Evolutionary conservation across 495 filamentous ascomycete species (phyloP).

Genomic region (Penicillium diatomitis): DNA sequence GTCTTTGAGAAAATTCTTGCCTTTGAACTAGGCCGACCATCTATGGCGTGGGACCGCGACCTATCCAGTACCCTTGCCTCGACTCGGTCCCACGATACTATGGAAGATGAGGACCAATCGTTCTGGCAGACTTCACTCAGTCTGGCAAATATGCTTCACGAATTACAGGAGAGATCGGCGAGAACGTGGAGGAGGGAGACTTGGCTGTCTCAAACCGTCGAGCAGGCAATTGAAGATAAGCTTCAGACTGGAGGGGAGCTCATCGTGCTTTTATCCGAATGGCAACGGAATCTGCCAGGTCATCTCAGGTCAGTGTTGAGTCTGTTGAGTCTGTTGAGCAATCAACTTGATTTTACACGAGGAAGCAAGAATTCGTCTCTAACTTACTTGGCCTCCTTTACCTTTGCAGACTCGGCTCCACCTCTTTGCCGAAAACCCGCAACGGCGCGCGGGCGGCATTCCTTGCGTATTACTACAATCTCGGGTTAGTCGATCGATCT

Average conservation of each 20-base stretch:
- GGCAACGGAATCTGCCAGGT: slow-evolving; percentile 2
- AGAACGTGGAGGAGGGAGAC: slow-evolving; percentile 7
- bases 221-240: slow-evolving; percentile 10
- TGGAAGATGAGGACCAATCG: neutral
- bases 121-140: slow-evolving; percentile 2
- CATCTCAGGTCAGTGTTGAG: neutral
- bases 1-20: slow-evolving; percentile 6
- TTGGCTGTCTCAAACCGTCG: slow-evolving; percentile 5
- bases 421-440: neutral
- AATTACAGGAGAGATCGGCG: slow-evolving; percentile 7
- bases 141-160: slow-evolving; percentile 6
- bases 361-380: too few species aligned
- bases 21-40: slow-evolving; percentile 5
- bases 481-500: neutral
- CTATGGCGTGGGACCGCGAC: slow-evolving; percentile 6
- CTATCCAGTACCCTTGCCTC: neutral
- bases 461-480: slow-evolving; percentile 3
- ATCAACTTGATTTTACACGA: too few species aligned
- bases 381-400: too few species aligned
- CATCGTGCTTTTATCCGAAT: neutral
- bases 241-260: slow-evolving; percentile 6
- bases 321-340: too few species aligned
- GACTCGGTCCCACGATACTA: neutral
- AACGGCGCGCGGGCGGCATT: neutral
- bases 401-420: neutral